Base-by-base conservation (phyloP, 495 filamentous ascomycete genomes). In the Lepidopterella palustris region DNA sequence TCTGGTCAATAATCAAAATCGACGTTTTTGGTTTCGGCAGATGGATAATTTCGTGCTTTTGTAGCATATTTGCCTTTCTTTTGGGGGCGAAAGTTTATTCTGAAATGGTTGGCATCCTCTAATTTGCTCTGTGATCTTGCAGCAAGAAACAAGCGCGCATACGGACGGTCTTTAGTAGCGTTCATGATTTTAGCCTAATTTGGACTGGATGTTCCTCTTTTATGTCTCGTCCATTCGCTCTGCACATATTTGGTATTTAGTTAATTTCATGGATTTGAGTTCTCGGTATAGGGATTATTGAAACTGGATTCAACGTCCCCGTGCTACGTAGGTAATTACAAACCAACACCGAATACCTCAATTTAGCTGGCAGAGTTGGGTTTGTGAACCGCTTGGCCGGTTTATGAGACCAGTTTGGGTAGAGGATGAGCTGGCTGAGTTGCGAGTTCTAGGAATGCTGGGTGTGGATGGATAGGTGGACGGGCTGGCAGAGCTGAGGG, bases 1-100 rank as follows among this genome's bases (percentile, higher is more conserved):
- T 63, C 64, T 13, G 60, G 57, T 15, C 55, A 63, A 23, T 67
- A 25, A 50, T 50, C 10, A 26, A 23, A 26, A 54, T 21, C 8
- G 31, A 32, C n/a, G n/a, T n/a, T n/a, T 11, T 23, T 54, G 28
- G 15, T 53, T 53, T 53, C 35, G 51, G 5, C 23, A 27, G 18
- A 32, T 24, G 18, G 47, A 31, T 54, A 32, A 31, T 54, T 24
- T 31, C 21, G 35, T 10, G 5, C 20, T 54, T 54, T 40, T 54
- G 51, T 32, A 54, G 31, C 31, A 40, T 54, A 54, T 23, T 54
- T 56, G 24, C 29, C 35, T 45, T 45, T 11, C 35, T 27, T 35
- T 35, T 15, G 29, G 29, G 25, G 18, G 25, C n/a, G 24, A 53
- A n/a, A 53, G 51, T 26, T 53, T 26, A 42, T 18, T 42, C 51